phyloP scores from a whole-genome alignment of 176 grass and related monocot species.

The Aegilops speltoides region DNA sequence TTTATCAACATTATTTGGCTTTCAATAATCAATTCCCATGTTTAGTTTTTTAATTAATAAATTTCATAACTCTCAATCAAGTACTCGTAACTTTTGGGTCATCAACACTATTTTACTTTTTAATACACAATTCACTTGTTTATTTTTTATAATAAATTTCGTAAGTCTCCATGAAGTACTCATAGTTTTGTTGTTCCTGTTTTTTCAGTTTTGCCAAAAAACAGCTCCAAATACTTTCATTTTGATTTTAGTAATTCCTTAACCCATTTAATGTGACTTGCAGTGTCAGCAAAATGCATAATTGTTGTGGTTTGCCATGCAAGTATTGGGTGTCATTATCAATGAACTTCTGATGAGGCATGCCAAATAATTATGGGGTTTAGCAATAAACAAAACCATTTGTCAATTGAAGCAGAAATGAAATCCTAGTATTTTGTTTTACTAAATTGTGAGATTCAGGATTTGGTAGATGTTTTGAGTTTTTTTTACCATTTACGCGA shows the following conservation, averaged over 20 bases:
- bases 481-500: not conserved
- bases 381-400: not conserved
- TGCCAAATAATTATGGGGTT: not conserved
- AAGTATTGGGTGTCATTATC: not conserved
- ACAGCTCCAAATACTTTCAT: not conserved
- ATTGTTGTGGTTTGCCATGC: not conserved
- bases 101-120: not conserved
- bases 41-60: not conserved
- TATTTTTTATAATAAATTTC: not conserved
- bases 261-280: not conserved
- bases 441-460: not conserved
- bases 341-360: not conserved
- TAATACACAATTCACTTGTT: not conserved
- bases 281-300: slow-evolving; percentile 14
- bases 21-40: not conserved
- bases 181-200: not conserved
- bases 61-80: not conserved
- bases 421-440: not conserved
- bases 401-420: not conserved
- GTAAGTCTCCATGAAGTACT: not conserved
- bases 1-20: not conserved
- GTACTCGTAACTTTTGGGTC: not conserved
- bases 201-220: not conserved
- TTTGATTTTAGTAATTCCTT: not conserved
- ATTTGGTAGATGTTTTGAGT: not conserved